Base-by-base conservation (phyloP, 2,329 filamentous ascomycete genomes). In the Sphaerulina vaccinii region DNA sequence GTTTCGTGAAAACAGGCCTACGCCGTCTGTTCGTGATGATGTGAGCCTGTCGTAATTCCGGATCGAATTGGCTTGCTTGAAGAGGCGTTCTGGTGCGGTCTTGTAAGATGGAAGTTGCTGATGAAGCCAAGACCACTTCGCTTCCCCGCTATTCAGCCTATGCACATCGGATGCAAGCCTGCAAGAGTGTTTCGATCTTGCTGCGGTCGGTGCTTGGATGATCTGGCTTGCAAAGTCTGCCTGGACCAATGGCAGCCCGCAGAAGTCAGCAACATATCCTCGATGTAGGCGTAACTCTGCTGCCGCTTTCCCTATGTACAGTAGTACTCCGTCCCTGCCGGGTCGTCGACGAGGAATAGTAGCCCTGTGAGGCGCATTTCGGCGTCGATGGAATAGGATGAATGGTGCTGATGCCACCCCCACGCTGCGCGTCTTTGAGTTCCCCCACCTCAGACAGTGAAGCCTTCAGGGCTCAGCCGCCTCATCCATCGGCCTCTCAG, bases 61-160 rank as follows among this genome's bases (percentile, higher is more conserved):
- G 16, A 36, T 50, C 37, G 41, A 33, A 11, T 41, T 43, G 27
- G 39, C 43, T 29, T 50, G 52, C 52, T 49, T 10, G 33, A 40
- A 23, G 45, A 54, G 46, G 45, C 36, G 39, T 42, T 35, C 16
- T 15, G 32, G 16, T 38, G 16, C 32, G 33, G 36, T 27, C 16
- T 18, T 15, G 48, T 24, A 48, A 29, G 45, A 48, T 29, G 45
- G 33, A 35, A 48, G 29, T 38, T 22, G 33, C 33, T 16, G 23
- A 9, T 5, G 15, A 47, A 18, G 43, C 19, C 27, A 32, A 11
- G 27, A 36, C 32, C 16, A 35, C 43, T 23, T 22, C n/a, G 43
- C 36, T 45, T 46, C 32, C 43, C 43, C 43, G 43, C 43, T 38
- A 21, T 27, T 22, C 36, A 18, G 36, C 36, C 27, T 32, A 32